Evolutionary conservation across 768 basidiomycete species (phyloP).

Genomic region (Zangia roseola): DNA sequence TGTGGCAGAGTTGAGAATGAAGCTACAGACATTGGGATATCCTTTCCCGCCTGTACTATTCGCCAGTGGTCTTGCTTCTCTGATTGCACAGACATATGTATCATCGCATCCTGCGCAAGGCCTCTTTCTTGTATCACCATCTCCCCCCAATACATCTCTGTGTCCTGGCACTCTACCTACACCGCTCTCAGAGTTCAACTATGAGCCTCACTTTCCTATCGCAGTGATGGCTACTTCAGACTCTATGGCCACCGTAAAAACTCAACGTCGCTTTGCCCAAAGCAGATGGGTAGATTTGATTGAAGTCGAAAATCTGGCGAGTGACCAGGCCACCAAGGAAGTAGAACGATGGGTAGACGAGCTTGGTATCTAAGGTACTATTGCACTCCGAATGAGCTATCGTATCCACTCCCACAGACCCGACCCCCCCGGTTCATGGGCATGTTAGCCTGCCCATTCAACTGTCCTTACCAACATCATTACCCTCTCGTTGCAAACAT

Average conservation of each 20-base stretch:
- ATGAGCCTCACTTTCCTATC: slow-evolving; percentile 62
- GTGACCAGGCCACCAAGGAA: slow-evolving; percentile 37
- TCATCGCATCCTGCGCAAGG: slow-evolving; percentile 64
- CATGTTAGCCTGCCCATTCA: no score
- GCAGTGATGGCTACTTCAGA: slow-evolving; percentile 43
- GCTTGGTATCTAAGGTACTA: slow-evolving; percentile 43
- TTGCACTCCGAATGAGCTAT: no score
- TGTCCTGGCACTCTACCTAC: slow-evolving; percentile 32
- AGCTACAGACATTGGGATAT: slow-evolving; percentile 42
- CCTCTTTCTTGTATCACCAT: slow-evolving; percentile 60
- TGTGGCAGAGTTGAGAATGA: slow-evolving; percentile 39
- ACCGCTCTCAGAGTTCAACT: slow-evolving; percentile 51
- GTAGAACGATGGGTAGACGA: slow-evolving; percentile 57
- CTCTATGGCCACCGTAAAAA: slow-evolving; percentile 35
- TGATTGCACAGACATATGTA: slow-evolving; percentile 67
- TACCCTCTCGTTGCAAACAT: no score
- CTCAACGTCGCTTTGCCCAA: slow-evolving; percentile 40
- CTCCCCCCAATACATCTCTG: slow-evolving; percentile 40
- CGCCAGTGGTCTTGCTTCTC: slow-evolving; percentile 45
- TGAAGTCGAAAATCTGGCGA: slow-evolving; percentile 35
- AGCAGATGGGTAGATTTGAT: slow-evolving; percentile 41
- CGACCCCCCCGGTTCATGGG: no score
- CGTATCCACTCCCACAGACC: no score
- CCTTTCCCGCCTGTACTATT: slow-evolving; percentile 61
- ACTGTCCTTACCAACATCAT: no score